Evolutionary conservation across 129 eudicot genomes (phyloP).

Genomic region (Flaveria ramosissima): DNA sequence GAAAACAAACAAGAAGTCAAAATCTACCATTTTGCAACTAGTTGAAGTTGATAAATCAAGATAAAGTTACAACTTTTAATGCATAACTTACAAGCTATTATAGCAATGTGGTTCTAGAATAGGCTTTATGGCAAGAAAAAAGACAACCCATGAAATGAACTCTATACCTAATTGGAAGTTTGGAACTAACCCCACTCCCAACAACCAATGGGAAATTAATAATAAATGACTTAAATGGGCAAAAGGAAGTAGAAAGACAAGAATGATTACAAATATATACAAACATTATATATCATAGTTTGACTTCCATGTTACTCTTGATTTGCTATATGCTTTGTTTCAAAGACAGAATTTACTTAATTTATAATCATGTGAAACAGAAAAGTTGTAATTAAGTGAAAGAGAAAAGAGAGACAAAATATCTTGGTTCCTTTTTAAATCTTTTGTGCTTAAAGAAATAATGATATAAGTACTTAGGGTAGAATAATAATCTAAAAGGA

Average conservation of each 20-base stretch:
- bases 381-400: neutral
- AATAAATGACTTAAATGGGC: neutral
- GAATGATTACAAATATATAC: conserved; percentile 12
- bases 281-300: neutral
- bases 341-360: conserved; percentile 34
- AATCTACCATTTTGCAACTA: conserved; percentile 17
- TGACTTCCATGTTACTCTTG: conserved; percentile 49
- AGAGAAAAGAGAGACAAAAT: neutral
- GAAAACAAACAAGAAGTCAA: conserved; percentile 24
- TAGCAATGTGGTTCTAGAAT: neutral
- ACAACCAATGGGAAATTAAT: conserved; percentile 52
- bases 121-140: conserved; percentile 28
- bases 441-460: too few relatives aligned
- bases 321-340: conserved; percentile 36
- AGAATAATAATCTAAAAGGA: too few relatives aligned
- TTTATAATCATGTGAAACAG: conserved; percentile 27
- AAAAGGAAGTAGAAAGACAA: conserved; percentile 35
- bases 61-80: neutral
- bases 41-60: neutral
- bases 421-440: too few relatives aligned
- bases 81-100: conserved; percentile 28
- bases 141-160: conserved; percentile 65
- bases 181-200: conserved; percentile 89
- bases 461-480: too few relatives aligned
- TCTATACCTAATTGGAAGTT: conserved; percentile 42